A percentile compares a stretch with the other conserved stretches of the same genome.
phyloP scores from a whole-genome alignment of 768 basidiomycete genomes.

The Lentinula raphanica region DNA sequence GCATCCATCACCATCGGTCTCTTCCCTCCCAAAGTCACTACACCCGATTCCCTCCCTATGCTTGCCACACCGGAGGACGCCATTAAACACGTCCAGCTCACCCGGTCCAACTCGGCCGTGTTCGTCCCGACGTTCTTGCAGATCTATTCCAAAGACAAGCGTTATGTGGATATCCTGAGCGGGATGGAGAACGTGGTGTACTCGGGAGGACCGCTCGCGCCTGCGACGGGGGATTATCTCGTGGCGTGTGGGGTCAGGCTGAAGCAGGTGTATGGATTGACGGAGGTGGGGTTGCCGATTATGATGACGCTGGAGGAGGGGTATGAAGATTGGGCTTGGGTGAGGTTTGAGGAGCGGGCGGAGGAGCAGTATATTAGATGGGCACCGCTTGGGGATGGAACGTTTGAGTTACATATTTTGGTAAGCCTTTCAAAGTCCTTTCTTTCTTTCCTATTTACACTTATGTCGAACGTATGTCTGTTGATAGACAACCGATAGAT shows the following conservation, averaged over 20 bases:
- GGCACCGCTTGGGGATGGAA: conserved; percentile 7
- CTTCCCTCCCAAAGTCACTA: background rate
- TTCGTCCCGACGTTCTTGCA: conserved; percentile 23
- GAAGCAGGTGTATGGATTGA: conserved; percentile 14
- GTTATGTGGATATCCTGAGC: conserved; percentile 12
- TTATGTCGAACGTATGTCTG: too few species aligned
- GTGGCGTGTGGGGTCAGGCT: conserved; percentile 14
- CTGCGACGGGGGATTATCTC: conserved; percentile 12
- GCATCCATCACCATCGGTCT: background rate
- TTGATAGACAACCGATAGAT: conserved; percentile 22
- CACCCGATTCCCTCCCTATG: conserved; percentile 14
- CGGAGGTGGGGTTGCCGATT: conserved; percentile 14
- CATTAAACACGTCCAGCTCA: conserved; percentile 8
- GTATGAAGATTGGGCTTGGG: conserved; percentile 16
- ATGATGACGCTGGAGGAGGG: conserved; percentile 1
- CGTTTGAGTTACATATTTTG: conserved; percentile 6
- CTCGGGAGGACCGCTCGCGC: background rate
- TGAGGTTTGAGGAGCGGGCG: background rate
- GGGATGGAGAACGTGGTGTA: conserved; percentile 14
- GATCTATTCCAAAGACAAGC: conserved; percentile 14
- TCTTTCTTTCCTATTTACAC: background rate
- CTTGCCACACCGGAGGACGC: conserved; percentile 17
- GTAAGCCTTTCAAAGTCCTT: background rate
- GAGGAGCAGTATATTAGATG: background rate
- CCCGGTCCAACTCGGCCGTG: conserved; percentile 11